Evolutionary conservation across 192 early-diverging fungal genomes (phyloP).

Genomic region (Coemansia asiatica): DNA sequence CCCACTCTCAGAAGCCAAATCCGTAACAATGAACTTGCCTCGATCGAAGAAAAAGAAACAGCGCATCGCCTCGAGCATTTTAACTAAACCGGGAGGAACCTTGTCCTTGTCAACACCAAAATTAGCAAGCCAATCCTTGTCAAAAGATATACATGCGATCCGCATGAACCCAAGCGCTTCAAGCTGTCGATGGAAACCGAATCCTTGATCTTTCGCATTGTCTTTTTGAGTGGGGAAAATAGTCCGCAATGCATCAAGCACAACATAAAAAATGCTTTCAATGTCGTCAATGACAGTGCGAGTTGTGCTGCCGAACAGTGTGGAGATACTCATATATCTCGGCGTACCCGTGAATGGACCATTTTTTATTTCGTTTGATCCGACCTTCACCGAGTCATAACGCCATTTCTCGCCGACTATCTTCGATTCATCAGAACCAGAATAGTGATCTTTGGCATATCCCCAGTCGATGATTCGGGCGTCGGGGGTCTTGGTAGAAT

Average conservation of each 20-base stretch:
- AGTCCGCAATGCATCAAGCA: neutral
- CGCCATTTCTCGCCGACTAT: neutral
- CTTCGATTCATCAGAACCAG: neutral
- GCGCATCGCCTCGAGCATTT: neutral
- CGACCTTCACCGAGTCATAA: neutral
- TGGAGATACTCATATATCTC: neutral
- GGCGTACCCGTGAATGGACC: neutral
- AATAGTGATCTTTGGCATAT: neutral
- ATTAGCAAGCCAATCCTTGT: neutral
- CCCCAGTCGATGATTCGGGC: neutral
- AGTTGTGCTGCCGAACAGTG: neutral
- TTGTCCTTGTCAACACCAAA: neutral
- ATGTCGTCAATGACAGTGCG: neutral
- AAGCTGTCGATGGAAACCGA: no score
- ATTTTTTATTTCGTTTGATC: neutral
- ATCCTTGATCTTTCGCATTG: no score
- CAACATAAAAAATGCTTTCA: conserved; percentile 3
- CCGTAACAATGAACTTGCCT: neutral
- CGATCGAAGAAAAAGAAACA: neutral
- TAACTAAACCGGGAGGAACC: neutral
- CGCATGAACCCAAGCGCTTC: neutral
- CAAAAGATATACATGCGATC: neutral
- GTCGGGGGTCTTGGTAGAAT: no score
- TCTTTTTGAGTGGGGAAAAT: neutral
- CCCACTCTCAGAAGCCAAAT: neutral